phyloP scores from a whole-genome alignment of 257 asterid genomes.

The Lithospermum erythrorhizon region DNA sequence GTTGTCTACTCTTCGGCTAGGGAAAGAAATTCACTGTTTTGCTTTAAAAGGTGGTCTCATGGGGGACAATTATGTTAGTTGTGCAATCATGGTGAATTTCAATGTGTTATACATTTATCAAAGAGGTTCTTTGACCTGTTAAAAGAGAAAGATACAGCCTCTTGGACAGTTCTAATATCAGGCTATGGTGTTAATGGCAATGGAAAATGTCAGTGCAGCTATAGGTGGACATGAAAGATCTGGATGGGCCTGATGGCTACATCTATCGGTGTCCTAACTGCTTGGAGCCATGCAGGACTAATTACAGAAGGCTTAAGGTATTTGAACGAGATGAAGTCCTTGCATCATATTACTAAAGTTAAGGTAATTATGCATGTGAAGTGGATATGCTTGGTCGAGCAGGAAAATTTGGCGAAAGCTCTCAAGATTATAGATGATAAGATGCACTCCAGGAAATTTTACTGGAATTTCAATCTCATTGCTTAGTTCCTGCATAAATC shows the following conservation, averaged over 20 bases:
- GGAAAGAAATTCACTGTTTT: slow-evolving; percentile 27
- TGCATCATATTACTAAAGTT: slow-evolving; percentile 18
- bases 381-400: slow-evolving; percentile 31
- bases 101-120: slow-evolving; percentile 19
- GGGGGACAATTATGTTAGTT: slow-evolving; percentile 14
- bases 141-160: slow-evolving; percentile 13
- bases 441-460: slow-evolving; percentile 23
- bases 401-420: slow-evolving; percentile 23
- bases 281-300: slow-evolving; percentile 25
- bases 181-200: slow-evolving; percentile 28
- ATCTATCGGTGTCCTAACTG: slow-evolving; percentile 17
- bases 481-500: slow-evolving; percentile 20
- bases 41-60: slow-evolving; percentile 16
- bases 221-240: slow-evolving; percentile 14
- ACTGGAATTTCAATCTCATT: slow-evolving; percentile 24
- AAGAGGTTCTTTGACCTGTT: slow-evolving; percentile 16
- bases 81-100: slow-evolving; percentile 26
- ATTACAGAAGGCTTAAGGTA: slow-evolving; percentile 19
- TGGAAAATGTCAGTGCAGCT: slow-evolving; percentile 18
- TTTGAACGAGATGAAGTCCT: slow-evolving; percentile 17
- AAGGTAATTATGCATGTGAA: slow-evolving; percentile 25
- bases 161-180: slow-evolving; percentile 23
- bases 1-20: slow-evolving; percentile 16
- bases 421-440: slow-evolving; percentile 9
- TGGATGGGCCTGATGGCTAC: slow-evolving; percentile 18